phyloP scores from a whole-genome alignment of 148 eudicot species.

The Amaranthus cruentus region DNA sequence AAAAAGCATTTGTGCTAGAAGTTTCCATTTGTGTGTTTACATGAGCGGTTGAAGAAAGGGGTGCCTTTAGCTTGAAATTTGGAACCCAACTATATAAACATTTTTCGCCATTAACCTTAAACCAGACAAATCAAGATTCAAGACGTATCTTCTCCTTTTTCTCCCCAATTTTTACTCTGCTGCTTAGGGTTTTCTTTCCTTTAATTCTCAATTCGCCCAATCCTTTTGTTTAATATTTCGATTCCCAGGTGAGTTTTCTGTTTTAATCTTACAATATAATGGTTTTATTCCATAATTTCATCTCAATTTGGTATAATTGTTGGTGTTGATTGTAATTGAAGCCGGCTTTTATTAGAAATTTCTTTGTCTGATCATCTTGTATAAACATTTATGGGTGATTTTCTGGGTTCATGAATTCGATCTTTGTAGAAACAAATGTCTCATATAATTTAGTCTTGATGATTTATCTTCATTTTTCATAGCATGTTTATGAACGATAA shows the following conservation, averaged over 20 bases:
- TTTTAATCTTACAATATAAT: neutral
- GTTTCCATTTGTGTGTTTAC: too few species aligned
- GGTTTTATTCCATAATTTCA: neutral
- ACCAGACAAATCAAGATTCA: neutral
- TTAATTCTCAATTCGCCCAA: neutral
- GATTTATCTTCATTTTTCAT: neutral
- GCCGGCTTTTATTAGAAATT: neutral
- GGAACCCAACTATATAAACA: neutral
- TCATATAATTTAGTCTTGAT: neutral
- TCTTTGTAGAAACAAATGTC: neutral
- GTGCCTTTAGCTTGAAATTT: neutral
- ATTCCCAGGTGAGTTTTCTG: constrained; percentile 2
- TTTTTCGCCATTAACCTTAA: neutral
- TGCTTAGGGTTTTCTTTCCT: constrained; percentile 6
- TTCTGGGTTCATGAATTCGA: neutral
- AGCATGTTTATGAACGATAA: neutral
- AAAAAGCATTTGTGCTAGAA: too few species aligned
- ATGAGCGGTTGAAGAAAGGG: too few species aligned
- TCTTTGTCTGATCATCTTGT: neutral
- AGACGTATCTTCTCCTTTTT: neutral
- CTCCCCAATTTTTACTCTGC: neutral
- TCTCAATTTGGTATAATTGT: neutral
- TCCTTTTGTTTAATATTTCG: neutral
- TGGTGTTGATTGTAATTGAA: too few species aligned
- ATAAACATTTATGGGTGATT: too few species aligned